These are phyloP conservation scores for Mrakia frigida DNA, from an alignment of 768 basidiomycete species.

Conservation along the genomic window DNA sequence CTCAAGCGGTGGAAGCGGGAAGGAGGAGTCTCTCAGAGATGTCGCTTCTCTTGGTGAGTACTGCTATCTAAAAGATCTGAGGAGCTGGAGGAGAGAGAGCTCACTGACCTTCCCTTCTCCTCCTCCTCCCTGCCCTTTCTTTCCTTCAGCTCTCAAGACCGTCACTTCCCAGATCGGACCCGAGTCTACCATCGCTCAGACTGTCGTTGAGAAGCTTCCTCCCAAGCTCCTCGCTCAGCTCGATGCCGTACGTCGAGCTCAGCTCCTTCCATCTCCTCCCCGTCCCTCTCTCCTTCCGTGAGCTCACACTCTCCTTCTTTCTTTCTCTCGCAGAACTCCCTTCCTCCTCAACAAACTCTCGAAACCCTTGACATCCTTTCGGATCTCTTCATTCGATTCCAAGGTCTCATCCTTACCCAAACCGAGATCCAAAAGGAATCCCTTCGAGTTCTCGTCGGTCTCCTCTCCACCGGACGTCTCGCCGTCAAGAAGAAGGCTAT, in stretches of 20 bases:
- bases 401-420: conserved; percentile 50
- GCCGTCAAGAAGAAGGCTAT: conserved; percentile 93
- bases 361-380: conserved; percentile 40
- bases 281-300: neutral
- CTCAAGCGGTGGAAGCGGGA: conserved; percentile 55
- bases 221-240: conserved; percentile 77
- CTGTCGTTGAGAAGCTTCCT: conserved; percentile 75
- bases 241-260: conserved; percentile 54
- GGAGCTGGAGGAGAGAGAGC: neutral
- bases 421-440: conserved; percentile 79
- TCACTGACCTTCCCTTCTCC: neutral
- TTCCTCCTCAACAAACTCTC: conserved; percentile 44
- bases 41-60: conserved; percentile 80
- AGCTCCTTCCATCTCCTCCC: neutral
- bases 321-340: conserved; percentile 33
- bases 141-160: conserved; percentile 73
- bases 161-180: conserved; percentile 85
- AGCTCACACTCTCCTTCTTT: neutral
- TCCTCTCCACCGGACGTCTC: conserved; percentile 67
- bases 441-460: conserved; percentile 61
- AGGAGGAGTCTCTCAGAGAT: conserved; percentile 89
- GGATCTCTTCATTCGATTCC: conserved; percentile 41
- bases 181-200: conserved; percentile 69
- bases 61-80: neutral
- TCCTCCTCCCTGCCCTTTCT: conserved; percentile 10